Base-by-base conservation (phyloP, 148 eudicot genomes). In the Cornus florida region DNA sequence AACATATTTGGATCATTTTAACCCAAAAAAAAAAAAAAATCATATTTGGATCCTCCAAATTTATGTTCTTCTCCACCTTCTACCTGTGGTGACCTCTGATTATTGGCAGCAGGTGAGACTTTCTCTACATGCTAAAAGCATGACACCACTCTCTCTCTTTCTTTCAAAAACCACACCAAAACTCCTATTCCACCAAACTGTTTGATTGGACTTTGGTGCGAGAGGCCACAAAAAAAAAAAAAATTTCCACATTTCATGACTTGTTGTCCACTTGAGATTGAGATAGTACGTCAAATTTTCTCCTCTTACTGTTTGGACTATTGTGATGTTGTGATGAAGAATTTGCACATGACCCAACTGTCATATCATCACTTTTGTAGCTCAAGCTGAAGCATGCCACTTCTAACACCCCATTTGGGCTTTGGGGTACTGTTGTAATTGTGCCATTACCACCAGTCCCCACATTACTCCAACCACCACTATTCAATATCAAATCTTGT, bases 321-420 rank as follows among this genome's bases (percentile, higher is more conserved):
- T 28, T 72, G n/a, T 72, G 79, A 28, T 28, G 28, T 28, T 28
- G 28, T 28, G 28, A 28, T 69, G 87, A 64, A 77, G 85, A 84
- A 77, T 75, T 84, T 62, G 84, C 82, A 78, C 74, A 73, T 69
- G 87, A 79, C 67, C 71, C 81, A 86, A 77, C 82, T 73, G 82
- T 71, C 23, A 78, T 28, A 24, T 83, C 88, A 83, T 84, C 87
- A 82, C 78, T 90, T 84, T 80, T 86, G 78, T 75, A 84, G 89
- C 91, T 92, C 77, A 90, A 80, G 89, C 91, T 92, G 75, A 90
- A 80, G 78, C 91, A 84, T 65, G 82, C 78, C 60, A 89, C 90
- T 80, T 93, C 94, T 84, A 93, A 85, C 69, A 93, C 93, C 74
- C 93, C 91, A 74, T 79, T 82, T 64, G 97, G 95, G 68, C 95